Base-by-base conservation (phyloP, 1,139 yeast species). In the Chernovozyma sophiae-reginae region DNA sequence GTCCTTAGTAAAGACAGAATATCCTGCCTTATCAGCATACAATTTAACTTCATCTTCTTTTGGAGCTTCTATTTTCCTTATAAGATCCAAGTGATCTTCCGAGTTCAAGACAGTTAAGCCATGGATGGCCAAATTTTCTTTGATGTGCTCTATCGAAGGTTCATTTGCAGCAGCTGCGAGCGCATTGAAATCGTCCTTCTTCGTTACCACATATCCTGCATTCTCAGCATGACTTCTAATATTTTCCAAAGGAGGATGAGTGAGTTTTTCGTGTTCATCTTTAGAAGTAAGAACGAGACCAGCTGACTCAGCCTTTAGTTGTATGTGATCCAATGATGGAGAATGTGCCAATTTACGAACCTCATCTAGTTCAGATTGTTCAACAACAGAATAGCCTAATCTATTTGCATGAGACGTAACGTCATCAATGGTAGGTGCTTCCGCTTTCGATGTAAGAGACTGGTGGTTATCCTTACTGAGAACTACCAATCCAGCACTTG, bases 141-240 rank as follows among this genome's bases (percentile, higher is more conserved):
- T 36, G 14, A 74, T 44, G 32, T 62, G 61, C 3, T 53, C 57
- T 1, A 40, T 25, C 7, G 49, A 35, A 3, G 65, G 65, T 4
- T 48, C 46, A 26, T 54, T 39, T 0, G 65, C 63, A 28, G 42
- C 38, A 13, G 44, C 34, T 4, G 31, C n/a, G 25, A 53, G 39
- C 30, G 41, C 38, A n/a, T 44, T 30, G 16, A 47, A 46, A 20
- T 58, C 60, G 1, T 40, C 45, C 14, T 35, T 33, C 3, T 56
- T 45, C 3, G 63, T 15, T 5, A 59, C 49, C 6, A 48, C 45
- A 41, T 49, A 37, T 3, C 53, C 52, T 6, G 34, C 43, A 14
- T 38, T 40, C 4, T 47, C 42, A 0, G 62, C 60, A 30, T 46
- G 45, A n/a, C 43, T 38, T 16, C 40, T 22, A n/a, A 48, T 25